phyloP scores from a whole-genome alignment of 805 yeast species.

The Monosporozyma aquatica region DNA sequence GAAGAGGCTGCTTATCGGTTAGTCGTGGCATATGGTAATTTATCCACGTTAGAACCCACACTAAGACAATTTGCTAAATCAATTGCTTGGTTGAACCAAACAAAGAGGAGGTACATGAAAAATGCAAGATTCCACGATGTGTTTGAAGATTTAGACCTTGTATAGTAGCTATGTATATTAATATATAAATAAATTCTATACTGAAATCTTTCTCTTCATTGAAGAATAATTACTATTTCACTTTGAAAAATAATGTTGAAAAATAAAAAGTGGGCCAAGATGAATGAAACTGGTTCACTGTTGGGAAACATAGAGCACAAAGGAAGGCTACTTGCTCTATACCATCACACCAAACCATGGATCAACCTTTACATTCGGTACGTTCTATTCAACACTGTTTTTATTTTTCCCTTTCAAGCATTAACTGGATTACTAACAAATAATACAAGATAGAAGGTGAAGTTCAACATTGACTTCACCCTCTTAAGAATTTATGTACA shows the following conservation, averaged over 20 bases:
- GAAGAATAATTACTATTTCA: no score
- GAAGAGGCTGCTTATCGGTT: slow-evolving; percentile 65
- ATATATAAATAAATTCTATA: neutral
- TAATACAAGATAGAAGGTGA: no score
- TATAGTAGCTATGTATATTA: neutral
- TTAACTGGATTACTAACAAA: no score
- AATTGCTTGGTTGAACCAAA: slow-evolving; percentile 23
- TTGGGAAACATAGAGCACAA: no score
- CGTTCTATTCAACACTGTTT: no score
- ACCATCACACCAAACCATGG: slow-evolving; percentile 1
- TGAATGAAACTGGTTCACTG: no score
- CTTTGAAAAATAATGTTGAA: neutral
- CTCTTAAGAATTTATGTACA: neutral
- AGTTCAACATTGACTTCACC: neutral
- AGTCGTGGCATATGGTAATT: slow-evolving; percentile 54
- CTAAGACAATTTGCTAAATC: slow-evolving; percentile 26
- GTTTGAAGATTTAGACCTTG: slow-evolving; percentile 7
- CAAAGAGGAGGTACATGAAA: slow-evolving; percentile 14
- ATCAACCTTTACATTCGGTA: slow-evolving; percentile 1
- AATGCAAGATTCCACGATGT: slow-evolving; percentile 19
- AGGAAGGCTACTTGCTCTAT: no score
- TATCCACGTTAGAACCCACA: slow-evolving; percentile 31
- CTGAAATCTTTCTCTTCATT: neutral
- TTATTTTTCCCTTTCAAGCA: no score
- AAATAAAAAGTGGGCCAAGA: no score